Evolutionary conservation across 208 protist genomes (phyloP), one percentile per base, ranked within the genome.

Genomic region (Trypanosoma boissoni): DNA sequence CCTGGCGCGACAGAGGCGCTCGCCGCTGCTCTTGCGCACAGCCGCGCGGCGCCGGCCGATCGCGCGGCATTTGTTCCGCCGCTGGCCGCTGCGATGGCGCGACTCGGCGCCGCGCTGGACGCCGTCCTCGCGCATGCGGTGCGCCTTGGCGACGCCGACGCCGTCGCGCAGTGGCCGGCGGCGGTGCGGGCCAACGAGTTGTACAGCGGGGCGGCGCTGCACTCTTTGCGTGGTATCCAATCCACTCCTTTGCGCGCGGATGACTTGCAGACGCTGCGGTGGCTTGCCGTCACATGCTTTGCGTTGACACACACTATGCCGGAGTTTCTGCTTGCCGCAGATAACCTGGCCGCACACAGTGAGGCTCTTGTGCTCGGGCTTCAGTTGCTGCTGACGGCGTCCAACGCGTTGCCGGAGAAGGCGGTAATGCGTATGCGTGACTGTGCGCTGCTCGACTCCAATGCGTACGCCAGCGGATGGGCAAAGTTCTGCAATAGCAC

Each of bases 311-410:
- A 53, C 14, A 79, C 74, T 29, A 51, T 89, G 12, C 77, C 83
- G 0, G 87, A 94, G 54, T 89, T 83, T 60, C 81, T 78, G 60
- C 72, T 94, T 20, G 46, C 73, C n/a, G 23, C 55, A 12, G 78
- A 89, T 43, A 58, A 76, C 44, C 67, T 69, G 5, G 16, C 16
- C 0, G 24, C 42, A 4, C 87, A 94, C 58, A 69, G 60, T 3
- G 34, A 54, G 12, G 45, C 55, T n/a, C 68, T 94, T 1, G 39
- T 89, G n/a, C 73, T 67, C 3, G 54, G 72, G 10, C 18, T 86
- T 3, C 74, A 86, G 16, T 26, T 94, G 18, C 68, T 94, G 2
- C 57, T 57, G 6, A 6, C 53, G 32, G 49, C 44, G n/a, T 75
- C 61, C 9, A 69, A 62, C 54, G 48, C 27, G 54, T 7, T 44